Evolutionary conservation across 352 stramenopile genomes (phyloP).

Genomic region (Globisporangium spiculum): DNA sequence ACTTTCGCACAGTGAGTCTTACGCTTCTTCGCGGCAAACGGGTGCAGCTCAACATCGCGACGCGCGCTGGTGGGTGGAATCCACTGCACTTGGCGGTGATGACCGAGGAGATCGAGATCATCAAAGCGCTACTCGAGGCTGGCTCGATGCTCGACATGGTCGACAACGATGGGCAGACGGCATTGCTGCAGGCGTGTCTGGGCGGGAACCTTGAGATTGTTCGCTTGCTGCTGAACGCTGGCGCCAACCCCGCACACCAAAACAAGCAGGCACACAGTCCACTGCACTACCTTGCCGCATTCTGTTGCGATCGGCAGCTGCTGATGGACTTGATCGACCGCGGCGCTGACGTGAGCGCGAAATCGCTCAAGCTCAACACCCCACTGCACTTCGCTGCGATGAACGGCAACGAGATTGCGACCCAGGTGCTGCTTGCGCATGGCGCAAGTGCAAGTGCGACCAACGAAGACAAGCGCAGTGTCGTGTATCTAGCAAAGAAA

Average conservation of each 20-base stretch:
- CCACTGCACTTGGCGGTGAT: conserved; percentile 64
- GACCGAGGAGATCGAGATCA: conserved; percentile 44
- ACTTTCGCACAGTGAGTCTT: conserved; percentile 44
- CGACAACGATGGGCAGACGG: conserved; percentile 60
- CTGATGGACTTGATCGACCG: conserved; percentile 44
- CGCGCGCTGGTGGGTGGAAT: conserved; percentile 45
- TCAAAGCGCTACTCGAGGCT: conserved; percentile 39
- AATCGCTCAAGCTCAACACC: conserved; percentile 73
- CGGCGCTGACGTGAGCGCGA: conserved; percentile 61
- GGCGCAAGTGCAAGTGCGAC: conserved; percentile 60
- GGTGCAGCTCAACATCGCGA: conserved; percentile 48
- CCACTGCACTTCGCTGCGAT: conserved; percentile 76
- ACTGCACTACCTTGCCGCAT: conserved; percentile 64
- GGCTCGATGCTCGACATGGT: conserved; percentile 58
- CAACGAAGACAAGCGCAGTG: conserved; percentile 75
- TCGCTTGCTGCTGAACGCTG: conserved; percentile 37
- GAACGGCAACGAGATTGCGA: conserved; percentile 71
- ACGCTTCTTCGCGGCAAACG: conserved; percentile 38
- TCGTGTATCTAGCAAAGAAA: conserved; percentile 75
- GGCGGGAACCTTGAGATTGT: conserved; percentile 49
- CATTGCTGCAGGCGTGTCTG: conserved; percentile 56
- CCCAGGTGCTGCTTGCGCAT: conserved; percentile 47
- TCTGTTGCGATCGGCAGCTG: conserved; percentile 50
- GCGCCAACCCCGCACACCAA: conserved; percentile 58
- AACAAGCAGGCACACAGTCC: conserved; percentile 66